Evolutionary conservation across 1,139 yeast genomes (phyloP).

Genomic region (Yamadazyma atlantica): DNA sequence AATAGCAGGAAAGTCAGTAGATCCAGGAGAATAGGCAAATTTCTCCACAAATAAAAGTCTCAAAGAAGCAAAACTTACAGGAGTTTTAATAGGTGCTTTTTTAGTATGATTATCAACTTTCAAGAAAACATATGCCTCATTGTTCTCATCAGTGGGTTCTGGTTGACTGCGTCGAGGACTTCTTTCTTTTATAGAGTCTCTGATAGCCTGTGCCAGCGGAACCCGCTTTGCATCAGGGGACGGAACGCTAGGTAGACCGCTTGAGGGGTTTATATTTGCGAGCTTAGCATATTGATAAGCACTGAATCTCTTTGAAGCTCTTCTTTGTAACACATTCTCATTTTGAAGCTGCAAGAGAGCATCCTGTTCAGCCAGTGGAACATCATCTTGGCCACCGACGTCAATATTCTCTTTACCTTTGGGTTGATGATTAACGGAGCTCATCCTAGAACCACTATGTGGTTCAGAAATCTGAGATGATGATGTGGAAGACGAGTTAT

Average conservation of each 20-base stretch:
- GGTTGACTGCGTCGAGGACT: conserved; percentile 11
- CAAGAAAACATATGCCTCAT: conserved; percentile 41
- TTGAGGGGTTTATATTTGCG: conserved; percentile 47
- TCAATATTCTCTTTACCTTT: background rate
- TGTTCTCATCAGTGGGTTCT: conserved; percentile 6
- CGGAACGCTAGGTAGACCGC: conserved; percentile 18
- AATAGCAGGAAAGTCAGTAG: conserved; percentile 74
- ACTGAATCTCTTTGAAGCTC: conserved; percentile 90
- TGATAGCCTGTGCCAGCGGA: conserved; percentile 10
- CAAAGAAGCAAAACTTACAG: conserved; percentile 61
- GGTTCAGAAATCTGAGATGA: background rate
- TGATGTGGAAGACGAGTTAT: too few relatives aligned
- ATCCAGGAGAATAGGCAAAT: conserved; percentile 80
- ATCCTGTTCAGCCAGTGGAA: conserved; percentile 7
- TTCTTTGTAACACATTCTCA: conserved; percentile 54
- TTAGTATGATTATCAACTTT: conserved; percentile 62
- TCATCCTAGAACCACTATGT: background rate
- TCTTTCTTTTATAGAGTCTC: conserved; percentile 15
- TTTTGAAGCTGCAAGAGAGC: conserved; percentile 18
- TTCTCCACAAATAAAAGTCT: conserved; percentile 80
- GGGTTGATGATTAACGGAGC: background rate
- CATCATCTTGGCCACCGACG: background rate
- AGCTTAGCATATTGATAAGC: conserved; percentile 90
- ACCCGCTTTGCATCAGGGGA: conserved; percentile 7
- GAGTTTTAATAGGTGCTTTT: conserved; percentile 52